Conservation (phyloP, 345 rosid genomes). For the Rhizophora mangle region DNA sequence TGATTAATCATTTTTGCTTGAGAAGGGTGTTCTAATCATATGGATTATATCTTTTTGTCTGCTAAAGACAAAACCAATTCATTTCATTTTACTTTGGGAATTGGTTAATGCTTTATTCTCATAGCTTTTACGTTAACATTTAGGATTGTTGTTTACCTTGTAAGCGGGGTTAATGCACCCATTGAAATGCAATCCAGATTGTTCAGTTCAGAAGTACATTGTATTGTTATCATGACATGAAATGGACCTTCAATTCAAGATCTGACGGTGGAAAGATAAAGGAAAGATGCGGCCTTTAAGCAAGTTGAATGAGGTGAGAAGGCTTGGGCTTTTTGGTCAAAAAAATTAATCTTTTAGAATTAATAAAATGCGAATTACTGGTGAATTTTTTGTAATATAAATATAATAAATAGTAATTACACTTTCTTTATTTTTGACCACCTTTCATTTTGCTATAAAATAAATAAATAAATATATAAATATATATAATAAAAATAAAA, state of each 20-base stretch:
- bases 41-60: constrained; percentile 2
- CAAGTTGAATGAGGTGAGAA: too few relatives aligned
- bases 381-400: too few relatives aligned
- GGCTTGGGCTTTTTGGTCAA: too few relatives aligned
- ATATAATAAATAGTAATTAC: too few relatives aligned
- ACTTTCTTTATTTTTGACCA: too few relatives aligned
- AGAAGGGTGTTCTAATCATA: neutral
- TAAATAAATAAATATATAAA: too few relatives aligned
- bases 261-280: too few relatives aligned
- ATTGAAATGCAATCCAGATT: neutral
- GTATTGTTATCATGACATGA: neutral
- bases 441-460: too few relatives aligned
- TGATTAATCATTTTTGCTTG: neutral
- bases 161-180: neutral
- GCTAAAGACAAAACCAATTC: constrained; percentile 9
- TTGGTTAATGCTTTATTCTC: neutral
- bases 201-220: neutral
- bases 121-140: constrained; percentile 2
- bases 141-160: too few relatives aligned
- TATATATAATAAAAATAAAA: neutral
- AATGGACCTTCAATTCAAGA: neutral
- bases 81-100: neutral
- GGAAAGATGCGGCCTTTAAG: too few relatives aligned
- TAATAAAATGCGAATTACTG: too few relatives aligned
- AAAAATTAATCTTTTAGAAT: too few relatives aligned